Conservation (phyloP, 202 grass and related monocot genomes). For the Digitaria exilis region DNA sequence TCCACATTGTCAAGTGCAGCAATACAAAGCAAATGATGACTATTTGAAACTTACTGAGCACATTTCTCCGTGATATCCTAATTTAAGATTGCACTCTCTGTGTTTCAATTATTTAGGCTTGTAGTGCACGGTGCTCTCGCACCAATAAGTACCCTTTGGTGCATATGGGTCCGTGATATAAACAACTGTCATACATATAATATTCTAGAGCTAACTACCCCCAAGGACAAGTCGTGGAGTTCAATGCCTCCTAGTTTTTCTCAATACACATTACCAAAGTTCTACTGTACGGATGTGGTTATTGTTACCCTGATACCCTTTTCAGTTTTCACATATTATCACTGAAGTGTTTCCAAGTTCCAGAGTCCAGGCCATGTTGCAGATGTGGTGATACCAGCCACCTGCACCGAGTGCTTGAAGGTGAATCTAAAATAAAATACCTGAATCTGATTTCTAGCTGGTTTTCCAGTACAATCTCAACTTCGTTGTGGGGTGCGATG, state of each 20-base stretch:
- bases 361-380: background rate
- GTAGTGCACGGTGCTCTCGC: conserved; percentile 30
- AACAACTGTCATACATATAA: conserved; percentile 14
- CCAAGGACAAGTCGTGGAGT: background rate
- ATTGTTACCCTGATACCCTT: background rate
- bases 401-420: background rate
- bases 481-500: conserved; percentile 11
- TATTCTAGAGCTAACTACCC: conserved; percentile 9
- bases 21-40: conserved; percentile 25
- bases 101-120: conserved; percentile 41
- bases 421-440: background rate
- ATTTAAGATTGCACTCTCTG: conserved; percentile 14
- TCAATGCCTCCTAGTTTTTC: conserved; percentile 4
- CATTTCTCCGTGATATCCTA: conserved; percentile 23
- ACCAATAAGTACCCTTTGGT: conserved; percentile 28
- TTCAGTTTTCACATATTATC: background rate
- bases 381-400: background rate
- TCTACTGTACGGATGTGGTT: background rate
- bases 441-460: background rate
- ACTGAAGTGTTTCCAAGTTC: background rate
- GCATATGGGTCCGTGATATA: conserved; percentile 24
- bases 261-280: background rate
- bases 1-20: conserved; percentile 6
- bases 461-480: background rate
- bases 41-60: conserved; percentile 26